Evolutionary conservation across 306 rosid genomes (phyloP).

Genomic region (Prosopis cineraria): DNA sequence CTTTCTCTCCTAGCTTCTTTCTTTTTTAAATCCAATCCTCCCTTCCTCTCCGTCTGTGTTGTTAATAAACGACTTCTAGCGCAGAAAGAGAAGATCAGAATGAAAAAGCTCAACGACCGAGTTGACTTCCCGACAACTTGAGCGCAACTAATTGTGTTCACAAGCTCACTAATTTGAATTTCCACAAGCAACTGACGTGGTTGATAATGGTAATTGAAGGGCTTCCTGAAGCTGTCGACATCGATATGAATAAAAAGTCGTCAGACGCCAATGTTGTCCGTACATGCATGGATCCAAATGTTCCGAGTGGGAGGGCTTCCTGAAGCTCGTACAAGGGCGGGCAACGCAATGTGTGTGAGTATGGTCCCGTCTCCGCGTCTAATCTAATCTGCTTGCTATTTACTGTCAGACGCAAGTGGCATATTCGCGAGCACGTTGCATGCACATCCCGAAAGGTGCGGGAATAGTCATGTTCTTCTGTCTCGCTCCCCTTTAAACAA

Average conservation of each 20-base stretch:
- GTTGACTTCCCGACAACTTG: constrained; percentile 24
- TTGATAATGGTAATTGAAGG: not conserved
- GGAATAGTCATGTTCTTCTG: constrained; percentile 35
- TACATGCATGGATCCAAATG: not conserved
- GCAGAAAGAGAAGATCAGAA: not conserved
- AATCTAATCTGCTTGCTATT: constrained; percentile 14
- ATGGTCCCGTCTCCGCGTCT: not conserved
- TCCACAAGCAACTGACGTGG: not conserved
- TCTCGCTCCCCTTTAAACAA: constrained; percentile 6
- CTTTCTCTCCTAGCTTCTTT: no score
- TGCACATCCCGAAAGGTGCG: constrained; percentile 27
- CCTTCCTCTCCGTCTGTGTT: not conserved
- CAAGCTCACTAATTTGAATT: not conserved
- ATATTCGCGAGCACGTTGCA: constrained; percentile 35
- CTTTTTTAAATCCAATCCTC: not conserved
- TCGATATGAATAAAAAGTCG: not conserved
- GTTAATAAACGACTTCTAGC: not conserved
- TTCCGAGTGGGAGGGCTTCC: not conserved
- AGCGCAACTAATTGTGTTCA: constrained; percentile 16
- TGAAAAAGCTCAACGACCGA: not conserved
- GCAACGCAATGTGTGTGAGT: not conserved
- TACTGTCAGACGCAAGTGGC: not conserved
- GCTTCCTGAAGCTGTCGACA: no score
- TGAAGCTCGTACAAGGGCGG: not conserved
- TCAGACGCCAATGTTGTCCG: not conserved